Base-by-base conservation (phyloP, 345 rosid species). In the Isatis tinctoria region DNA sequence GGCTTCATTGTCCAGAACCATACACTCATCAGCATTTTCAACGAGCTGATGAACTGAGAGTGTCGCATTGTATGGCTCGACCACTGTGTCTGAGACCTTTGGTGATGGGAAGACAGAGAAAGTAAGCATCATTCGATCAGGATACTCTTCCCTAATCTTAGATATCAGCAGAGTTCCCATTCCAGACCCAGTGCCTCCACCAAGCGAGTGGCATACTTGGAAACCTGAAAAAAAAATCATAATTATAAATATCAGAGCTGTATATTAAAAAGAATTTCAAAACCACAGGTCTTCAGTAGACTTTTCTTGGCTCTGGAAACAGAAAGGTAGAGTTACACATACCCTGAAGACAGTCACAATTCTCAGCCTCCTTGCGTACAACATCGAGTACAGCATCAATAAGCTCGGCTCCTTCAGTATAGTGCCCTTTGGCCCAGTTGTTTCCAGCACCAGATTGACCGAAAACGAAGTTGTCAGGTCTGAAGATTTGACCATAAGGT, bases 381-480 rank as follows among this genome's bases (percentile, higher is more conserved):
- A 89, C 91, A 69, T 89, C 91, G 6, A 89, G 86, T 1, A 89
- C 88, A 0, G 94, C 87, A 49, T 89, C 91, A 62, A 89, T 87
- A 76, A 89, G 82, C 80, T 89, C 95, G 1, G 95, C 91, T n/a
- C 95, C 95, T 61, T 89, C 91, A 3, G 95, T 87, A 60, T 89
- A 89, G 32, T 89, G 95, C n/a, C 95, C 95, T 72, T 89, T 89
- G 43, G 95, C 95, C 91, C 91, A 89, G 81, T 89, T 89, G 70
- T 89, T 87, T 20, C 95, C 91, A 2, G 91, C 95, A 32, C 95
- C 95, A n/a, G 89, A 85, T 40, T 89, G 95, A 8, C 95, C 91
- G 48, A 89, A 89, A 30, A 87, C 91, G 52, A 89, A 89, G 71
- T 89, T 89, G 45, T 89, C 94, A 6, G 93, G 91, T 36, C 93